Conservation (phyloP, 1,139 yeast genomes). For the Yamadazyma atmosphaerica region DNA sequence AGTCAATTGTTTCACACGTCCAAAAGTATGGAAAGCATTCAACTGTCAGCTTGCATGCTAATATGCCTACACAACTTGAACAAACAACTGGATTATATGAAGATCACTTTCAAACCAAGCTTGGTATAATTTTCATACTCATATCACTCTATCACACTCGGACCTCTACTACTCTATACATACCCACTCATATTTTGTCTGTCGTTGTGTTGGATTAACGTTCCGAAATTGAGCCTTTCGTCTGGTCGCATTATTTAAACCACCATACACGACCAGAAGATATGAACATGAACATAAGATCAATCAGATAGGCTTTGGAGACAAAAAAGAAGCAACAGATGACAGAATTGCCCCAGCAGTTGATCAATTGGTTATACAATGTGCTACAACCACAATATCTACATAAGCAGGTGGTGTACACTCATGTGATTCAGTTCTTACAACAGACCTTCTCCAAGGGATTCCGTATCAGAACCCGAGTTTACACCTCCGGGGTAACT, state of each 20-base stretch:
- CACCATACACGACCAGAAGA: not conserved
- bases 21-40: too few species aligned
- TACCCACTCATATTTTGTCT: slow-evolving; percentile 25
- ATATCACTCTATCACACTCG: not conserved
- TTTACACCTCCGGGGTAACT: slow-evolving; percentile 53
- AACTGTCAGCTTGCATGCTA: too few species aligned
- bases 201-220: not conserved
- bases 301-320: not conserved
- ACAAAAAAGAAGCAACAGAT: slow-evolving; percentile 8
- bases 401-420: slow-evolving; percentile 53
- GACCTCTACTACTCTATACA: slow-evolving; percentile 11
- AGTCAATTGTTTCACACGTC: not conserved
- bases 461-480: slow-evolving; percentile 65
- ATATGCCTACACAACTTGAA: too few species aligned
- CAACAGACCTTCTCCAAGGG: slow-evolving; percentile 41
- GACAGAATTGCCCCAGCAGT: slow-evolving; percentile 34
- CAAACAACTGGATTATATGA: too few species aligned
- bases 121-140: too few species aligned
- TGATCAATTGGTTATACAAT: slow-evolving; percentile 44
- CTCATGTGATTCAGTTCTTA: slow-evolving; percentile 60
- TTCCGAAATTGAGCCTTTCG: not conserved
- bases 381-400: slow-evolving; percentile 52
- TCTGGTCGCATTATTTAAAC: not conserved
- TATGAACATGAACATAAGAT: not conserved
- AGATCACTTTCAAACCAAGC: too few species aligned